phyloP scores from a whole-genome alignment of 108 stramenopile genomes.

The Nitzschia sp. region DNA sequence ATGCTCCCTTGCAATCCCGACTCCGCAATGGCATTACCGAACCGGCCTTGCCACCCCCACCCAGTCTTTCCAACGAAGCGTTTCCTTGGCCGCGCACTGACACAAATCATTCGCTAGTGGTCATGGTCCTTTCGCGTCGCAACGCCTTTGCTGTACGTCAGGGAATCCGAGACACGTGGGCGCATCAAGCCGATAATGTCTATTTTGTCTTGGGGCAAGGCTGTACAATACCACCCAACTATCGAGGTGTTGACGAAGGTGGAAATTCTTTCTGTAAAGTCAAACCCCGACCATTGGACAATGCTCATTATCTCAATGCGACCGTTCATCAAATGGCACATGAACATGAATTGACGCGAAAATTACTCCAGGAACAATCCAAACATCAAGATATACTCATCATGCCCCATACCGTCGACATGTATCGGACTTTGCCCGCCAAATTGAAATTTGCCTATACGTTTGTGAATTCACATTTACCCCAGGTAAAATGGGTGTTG shows the following conservation, averaged over 20 bases:
- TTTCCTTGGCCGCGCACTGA: slow-evolving; percentile 9
- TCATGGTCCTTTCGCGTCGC: slow-evolving; percentile 24
- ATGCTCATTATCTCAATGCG: not conserved
- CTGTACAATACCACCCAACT: slow-evolving; percentile 12
- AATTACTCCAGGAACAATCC: slow-evolving; percentile 21
- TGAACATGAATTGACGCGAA: not conserved
- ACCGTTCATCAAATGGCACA: not conserved
- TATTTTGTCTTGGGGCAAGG: slow-evolving; percentile 32
- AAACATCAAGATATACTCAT: slow-evolving; percentile 20
- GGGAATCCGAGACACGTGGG: slow-evolving; percentile 36
- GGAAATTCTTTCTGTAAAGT: slow-evolving; percentile 2
- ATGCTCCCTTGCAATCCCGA: slow-evolving; percentile 1
- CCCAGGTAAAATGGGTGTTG: slow-evolving; percentile 1
- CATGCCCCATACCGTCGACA: slow-evolving; percentile 13
- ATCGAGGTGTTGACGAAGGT: slow-evolving; percentile 13
- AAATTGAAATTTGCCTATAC: slow-evolving; percentile 26
- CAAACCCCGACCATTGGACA: not conserved
- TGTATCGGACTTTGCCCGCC: slow-evolving; percentile 20
- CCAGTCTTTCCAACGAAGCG: not conserved
- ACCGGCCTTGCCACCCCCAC: not conserved
- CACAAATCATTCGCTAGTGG: slow-evolving; percentile 17
- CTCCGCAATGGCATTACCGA: not conserved
- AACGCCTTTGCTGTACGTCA: slow-evolving; percentile 20
- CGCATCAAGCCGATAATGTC: slow-evolving; percentile 20
- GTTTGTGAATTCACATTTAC: slow-evolving; percentile 10